Base-by-base conservation (phyloP, 2,329 filamentous ascomycete species). In the Fusarium austroafricanum region DNA sequence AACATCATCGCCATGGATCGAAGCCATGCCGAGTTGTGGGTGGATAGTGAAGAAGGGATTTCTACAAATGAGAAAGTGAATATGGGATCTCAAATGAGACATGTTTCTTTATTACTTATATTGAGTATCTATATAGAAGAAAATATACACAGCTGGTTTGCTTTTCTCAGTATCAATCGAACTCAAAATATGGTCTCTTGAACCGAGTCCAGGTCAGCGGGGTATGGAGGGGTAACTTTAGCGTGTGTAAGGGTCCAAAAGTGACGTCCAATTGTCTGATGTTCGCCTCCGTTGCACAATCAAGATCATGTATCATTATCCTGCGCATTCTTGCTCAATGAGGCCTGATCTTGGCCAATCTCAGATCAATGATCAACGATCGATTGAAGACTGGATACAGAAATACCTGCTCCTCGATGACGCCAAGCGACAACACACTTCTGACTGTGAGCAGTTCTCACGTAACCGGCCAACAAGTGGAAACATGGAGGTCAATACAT, bases 321-420 rank as follows among this genome's bases (percentile, higher is more conserved):
- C 38, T 59, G 55, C 67, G 64, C 67, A 70, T 68, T 68, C 67
- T 58, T 70, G 67, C 67, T 70, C 67, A 68, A 21, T 44, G 43
- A 55, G 12, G 5, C 38, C 15, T 35, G 15, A 61, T 46, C 65
- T 60, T 51, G 23, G 40, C 37, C 35, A 54, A 28, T 8, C 6
- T 15, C 9, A 31, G 15, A 21, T 40, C 26, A 31, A 28, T 33
- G 23, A 37, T 18, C 37, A 10, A 18, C 6, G 15, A 21, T 55
- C 17, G 20, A 23, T 29, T 14, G 17, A 18, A 23, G 33, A n/a
- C 7, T 12, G 20, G 5, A 23, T 18, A 29, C 14, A 18, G 35
- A 6, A 4, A 42, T 47, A 64, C 18, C 31, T 38, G 23, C 23
- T 33, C 55, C n/a, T 39, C 40, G 15, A 31, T 40, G 39, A n/a